phyloP scores from a whole-genome alignment of 257 asterid genomes.

The Anisodus tanguticus region DNA sequence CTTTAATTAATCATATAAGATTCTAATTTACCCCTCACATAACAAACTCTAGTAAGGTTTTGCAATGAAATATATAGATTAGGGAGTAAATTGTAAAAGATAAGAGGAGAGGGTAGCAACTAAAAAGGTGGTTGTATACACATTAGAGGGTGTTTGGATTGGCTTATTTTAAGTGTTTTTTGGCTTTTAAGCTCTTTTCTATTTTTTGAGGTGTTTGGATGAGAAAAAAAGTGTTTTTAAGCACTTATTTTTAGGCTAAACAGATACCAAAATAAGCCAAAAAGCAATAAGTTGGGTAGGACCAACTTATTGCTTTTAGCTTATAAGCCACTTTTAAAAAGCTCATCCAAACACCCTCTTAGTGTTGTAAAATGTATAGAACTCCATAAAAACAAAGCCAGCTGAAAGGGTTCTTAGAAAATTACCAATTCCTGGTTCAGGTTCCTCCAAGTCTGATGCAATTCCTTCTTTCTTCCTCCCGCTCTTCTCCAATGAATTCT shows the following conservation, averaged over 20 bases:
- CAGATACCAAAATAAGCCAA: no score
- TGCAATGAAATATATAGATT: neutral
- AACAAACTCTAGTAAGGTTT: neutral
- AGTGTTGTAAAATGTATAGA: neutral
- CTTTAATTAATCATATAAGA: conserved; percentile 2
- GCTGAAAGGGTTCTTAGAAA: conserved; percentile 34
- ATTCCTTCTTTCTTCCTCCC: conserved; percentile 14
- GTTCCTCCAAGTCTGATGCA: conserved; percentile 32
- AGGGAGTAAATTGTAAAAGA: neutral
- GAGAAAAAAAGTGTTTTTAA: no score
- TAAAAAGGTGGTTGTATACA: neutral
- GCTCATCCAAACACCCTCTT: no score
- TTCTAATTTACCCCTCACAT: conserved; percentile 8
- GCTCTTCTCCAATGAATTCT: conserved; percentile 24
- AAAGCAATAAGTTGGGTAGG: no score
- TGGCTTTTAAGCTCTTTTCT: no score
- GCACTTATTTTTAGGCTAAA: no score
- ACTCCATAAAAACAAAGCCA: neutral
- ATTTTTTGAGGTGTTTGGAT: neutral
- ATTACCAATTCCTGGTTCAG: conserved; percentile 54
- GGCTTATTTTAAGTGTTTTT: no score
- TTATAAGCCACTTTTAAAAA: no score
- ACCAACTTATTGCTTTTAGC: no score
- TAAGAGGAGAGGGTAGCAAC: neutral
- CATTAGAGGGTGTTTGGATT: neutral